Conservation (phyloP, 345 rosid genomes). For the Populus tremula region DNA sequence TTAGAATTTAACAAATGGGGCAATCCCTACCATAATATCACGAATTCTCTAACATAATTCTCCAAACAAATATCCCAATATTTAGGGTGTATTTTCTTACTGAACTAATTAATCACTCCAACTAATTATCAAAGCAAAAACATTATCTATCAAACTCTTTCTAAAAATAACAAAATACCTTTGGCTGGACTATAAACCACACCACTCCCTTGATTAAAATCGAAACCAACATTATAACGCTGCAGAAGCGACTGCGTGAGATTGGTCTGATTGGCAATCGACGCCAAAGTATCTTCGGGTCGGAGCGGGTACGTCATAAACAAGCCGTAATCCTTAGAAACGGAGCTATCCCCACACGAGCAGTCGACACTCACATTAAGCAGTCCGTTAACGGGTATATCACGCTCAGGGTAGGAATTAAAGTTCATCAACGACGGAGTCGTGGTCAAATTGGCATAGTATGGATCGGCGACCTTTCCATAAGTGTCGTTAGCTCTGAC, state of each 20-base stretch:
- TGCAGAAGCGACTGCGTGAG: slow-evolving; percentile 37
- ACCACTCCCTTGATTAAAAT: slow-evolving; percentile 65
- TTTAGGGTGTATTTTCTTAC: neutral
- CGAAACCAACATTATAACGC: slow-evolving; percentile 52
- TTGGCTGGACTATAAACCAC: slow-evolving; percentile 62
- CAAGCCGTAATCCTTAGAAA: slow-evolving; percentile 58
- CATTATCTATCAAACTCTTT: neutral
- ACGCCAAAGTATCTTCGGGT: slow-evolving; percentile 42
- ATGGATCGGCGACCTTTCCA: slow-evolving; percentile 5
- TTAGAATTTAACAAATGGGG: neutral
- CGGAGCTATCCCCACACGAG: slow-evolving; percentile 52
- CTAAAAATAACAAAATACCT: slow-evolving; percentile 37
- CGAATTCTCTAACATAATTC: neutral
- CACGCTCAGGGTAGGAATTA: slow-evolving; percentile 26
- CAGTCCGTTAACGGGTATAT: slow-evolving; percentile 39
- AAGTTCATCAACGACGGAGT: slow-evolving; percentile 19
- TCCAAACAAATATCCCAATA: neutral
- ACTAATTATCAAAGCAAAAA: neutral
- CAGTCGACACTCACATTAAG: slow-evolving; percentile 66
- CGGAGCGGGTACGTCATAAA: slow-evolving; percentile 70
- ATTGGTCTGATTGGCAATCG: slow-evolving; percentile 38
- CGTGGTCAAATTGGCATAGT: slow-evolving; percentile 55
- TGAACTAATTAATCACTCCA: neutral
- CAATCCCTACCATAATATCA: too few species aligned
- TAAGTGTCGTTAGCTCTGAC: slow-evolving; percentile 36